A percentile compares a stretch with the other conserved stretches of the same genome.
phyloP scores from a whole-genome alignment of 2,329 filamentous ascomycete species.

The Colletotrichum paranaense region DNA sequence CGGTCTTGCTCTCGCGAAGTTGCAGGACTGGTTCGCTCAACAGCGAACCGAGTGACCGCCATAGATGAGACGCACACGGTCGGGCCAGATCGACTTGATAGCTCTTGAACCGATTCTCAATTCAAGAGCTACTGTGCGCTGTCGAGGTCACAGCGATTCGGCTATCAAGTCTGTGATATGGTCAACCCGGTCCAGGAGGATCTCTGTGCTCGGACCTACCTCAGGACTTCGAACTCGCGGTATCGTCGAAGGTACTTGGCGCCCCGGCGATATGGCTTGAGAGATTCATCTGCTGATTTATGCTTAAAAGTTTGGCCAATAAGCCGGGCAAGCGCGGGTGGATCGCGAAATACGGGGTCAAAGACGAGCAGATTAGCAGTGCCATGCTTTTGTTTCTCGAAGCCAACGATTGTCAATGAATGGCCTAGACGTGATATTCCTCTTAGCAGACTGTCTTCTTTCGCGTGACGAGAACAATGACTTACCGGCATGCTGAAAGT shows the following conservation, averaged over 20 bases:
- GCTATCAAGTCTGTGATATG: constrained; percentile 16
- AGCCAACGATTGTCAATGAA: constrained; percentile 88
- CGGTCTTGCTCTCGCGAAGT: constrained; percentile 84
- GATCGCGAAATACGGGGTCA: constrained; percentile 84
- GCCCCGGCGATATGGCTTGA: constrained; percentile 81
- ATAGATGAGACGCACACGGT: background rate
- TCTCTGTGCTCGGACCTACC: background rate
- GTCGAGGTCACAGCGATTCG: background rate
- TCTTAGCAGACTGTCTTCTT: background rate
- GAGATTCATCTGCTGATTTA: constrained; percentile 61
- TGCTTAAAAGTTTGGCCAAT: constrained; percentile 59
- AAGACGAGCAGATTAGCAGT: constrained; percentile 82
- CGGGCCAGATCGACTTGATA: background rate
- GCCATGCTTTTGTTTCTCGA: constrained; percentile 77
- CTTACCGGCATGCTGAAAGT: constrained; percentile 84
- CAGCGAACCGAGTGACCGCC: constrained; percentile 37
- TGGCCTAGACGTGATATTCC: constrained; percentile 66
- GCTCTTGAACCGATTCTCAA: background rate
- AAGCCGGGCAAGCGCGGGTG: constrained; percentile 70
- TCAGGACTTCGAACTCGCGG: constrained; percentile 81
- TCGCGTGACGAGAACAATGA: background rate
- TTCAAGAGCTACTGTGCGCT: background rate
- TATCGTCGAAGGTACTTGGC: constrained; percentile 75
- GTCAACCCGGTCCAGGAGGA: background rate
- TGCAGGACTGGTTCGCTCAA: constrained; percentile 81